Conservation (phyloP, 176 grass and related monocot genomes). For the Aegilops longissima region DNA sequence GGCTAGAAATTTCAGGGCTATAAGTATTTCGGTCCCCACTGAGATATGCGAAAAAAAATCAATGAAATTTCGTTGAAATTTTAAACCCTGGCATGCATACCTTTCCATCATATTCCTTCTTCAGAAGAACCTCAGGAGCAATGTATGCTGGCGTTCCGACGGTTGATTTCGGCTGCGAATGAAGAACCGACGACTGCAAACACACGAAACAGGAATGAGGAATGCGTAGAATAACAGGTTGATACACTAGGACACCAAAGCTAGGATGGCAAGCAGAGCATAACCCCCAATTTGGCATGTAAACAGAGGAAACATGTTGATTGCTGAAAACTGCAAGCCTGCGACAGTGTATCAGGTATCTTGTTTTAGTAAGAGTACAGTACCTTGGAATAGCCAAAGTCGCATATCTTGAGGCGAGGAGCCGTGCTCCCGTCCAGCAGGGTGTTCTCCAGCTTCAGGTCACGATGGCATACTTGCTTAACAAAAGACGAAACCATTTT, state of each 20-base stretch:
- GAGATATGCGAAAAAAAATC: too few species aligned
- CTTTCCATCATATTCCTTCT: constrained; percentile 87
- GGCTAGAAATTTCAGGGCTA: too few species aligned
- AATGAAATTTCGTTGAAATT: too few species aligned
- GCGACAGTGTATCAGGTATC: not conserved
- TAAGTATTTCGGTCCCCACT: too few species aligned
- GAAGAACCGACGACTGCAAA: constrained; percentile 72
- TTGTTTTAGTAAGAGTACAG: not conserved
- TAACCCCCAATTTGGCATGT: not conserved
- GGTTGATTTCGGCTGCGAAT: constrained; percentile 76
- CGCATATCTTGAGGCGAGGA: constrained; percentile 76
- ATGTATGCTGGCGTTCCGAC: constrained; percentile 84
- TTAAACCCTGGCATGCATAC: constrained; percentile 3
- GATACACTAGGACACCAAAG: not conserved
- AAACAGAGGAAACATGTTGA: not conserved
- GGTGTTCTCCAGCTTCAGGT: constrained; percentile 80
- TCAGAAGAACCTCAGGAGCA: constrained; percentile 79
- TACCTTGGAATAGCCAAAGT: constrained; percentile 82
- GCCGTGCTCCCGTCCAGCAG: constrained; percentile 64
- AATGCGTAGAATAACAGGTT: too few species aligned
- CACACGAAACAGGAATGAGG: not conserved
- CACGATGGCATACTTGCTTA: constrained; percentile 84
- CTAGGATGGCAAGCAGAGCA: not conserved
- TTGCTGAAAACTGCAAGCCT: not conserved
- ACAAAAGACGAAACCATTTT: constrained; percentile 27